Conservation (phyloP, 768 basidiomycete species). For the Boletus insuetus region DNA sequence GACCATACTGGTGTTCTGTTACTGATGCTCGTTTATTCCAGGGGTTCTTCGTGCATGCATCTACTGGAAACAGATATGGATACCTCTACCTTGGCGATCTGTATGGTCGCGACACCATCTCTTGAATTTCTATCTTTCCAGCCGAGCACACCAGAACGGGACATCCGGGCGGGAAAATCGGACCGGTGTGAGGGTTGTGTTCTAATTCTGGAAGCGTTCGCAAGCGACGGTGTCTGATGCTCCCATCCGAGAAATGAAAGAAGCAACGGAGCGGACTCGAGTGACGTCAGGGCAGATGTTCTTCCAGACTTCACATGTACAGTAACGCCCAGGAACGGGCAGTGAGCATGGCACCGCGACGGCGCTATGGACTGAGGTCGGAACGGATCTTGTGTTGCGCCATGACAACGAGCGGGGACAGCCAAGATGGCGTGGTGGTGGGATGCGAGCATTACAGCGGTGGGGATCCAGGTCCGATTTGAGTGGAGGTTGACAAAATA, state of each 20-base stretch:
- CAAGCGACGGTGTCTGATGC: neutral
- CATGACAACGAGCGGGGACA: neutral
- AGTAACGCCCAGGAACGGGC: neutral
- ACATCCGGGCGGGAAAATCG: too few species aligned
- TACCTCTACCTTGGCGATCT: neutral
- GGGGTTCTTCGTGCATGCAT: too few species aligned
- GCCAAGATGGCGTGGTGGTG: too few species aligned
- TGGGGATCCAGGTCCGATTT: too few species aligned
- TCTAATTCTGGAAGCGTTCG: neutral
- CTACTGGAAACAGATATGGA: too few species aligned
- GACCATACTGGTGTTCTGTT: neutral
- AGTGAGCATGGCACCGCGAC: neutral
- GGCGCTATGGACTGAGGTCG: neutral
- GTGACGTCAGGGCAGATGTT: constrained; percentile 8
- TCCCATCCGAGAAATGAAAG: neutral
- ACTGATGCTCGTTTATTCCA: constrained; percentile 2
- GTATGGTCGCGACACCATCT: neutral
- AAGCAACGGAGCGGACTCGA: neutral
- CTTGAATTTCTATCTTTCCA: too few species aligned
- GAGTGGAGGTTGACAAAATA: too few species aligned
- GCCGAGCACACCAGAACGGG: too few species aligned
- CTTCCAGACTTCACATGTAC: too few species aligned
- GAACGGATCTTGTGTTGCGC: constrained; percentile 8
- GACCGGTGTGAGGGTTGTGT: too few species aligned
- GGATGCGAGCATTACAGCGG: too few species aligned